Conservation (phyloP, 257 asterid genomes). For the Solanum bukasovii region DNA sequence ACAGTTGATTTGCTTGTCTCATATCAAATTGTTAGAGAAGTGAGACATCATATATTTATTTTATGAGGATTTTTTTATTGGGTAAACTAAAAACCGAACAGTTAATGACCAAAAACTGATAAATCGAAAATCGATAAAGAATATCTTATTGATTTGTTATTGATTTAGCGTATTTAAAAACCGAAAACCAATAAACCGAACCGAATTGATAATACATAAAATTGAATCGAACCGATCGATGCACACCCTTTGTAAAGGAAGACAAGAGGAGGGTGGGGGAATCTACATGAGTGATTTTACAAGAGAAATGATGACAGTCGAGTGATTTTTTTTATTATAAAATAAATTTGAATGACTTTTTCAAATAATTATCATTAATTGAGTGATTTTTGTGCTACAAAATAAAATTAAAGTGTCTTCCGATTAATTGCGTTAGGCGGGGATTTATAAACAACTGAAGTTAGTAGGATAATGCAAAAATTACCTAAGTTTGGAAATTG, state of each 20-base stretch:
- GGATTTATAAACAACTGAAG: background rate
- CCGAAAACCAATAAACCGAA: no score
- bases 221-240: background rate
- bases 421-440: background rate
- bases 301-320: background rate
- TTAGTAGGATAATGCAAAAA: background rate
- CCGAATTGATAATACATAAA: no score
- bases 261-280: background rate
- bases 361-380: background rate
- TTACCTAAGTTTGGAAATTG: background rate
- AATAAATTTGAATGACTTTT: background rate
- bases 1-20: background rate
- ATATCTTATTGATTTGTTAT: background rate
- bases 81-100: background rate
- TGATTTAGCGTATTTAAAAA: background rate
- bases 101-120: background rate
- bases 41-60: background rate
- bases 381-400: background rate
- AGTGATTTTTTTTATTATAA: no score
- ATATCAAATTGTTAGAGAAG: background rate
- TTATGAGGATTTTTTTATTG: background rate
- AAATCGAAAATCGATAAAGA: background rate
- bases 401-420: background rate
- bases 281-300: background rate
- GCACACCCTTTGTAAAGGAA: background rate